A percentile compares a stretch with the other conserved stretches of the same genome.
Conservation (phyloP, 805 yeast species). For the Yarrowia sp. region DNA sequence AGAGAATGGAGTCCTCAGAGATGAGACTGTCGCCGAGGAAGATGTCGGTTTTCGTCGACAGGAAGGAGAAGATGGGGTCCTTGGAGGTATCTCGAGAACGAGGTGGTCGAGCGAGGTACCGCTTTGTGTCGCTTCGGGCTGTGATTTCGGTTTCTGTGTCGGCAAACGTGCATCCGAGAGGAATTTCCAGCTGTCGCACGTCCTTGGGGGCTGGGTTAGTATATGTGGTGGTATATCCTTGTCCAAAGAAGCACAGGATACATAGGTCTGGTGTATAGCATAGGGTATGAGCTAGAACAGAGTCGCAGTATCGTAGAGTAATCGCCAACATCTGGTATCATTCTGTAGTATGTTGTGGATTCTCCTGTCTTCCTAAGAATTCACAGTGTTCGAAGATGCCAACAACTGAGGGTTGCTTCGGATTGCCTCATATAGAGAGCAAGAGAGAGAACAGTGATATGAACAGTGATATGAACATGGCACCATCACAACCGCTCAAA, state of each 20-base stretch:
- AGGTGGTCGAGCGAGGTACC: slow-evolving; percentile 25
- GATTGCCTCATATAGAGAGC: no score
- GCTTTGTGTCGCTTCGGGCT: slow-evolving; percentile 27
- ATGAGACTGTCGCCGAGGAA: slow-evolving; percentile 28
- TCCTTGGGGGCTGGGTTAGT: slow-evolving; percentile 32
- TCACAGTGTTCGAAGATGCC: no score
- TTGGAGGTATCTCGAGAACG: slow-evolving; percentile 14
- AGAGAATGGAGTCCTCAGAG: slow-evolving; percentile 27
- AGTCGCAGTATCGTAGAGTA: no score
- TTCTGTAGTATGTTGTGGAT: no score
- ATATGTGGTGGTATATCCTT: no score
- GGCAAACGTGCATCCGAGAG: slow-evolving; percentile 36
- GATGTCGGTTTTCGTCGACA: neutral
- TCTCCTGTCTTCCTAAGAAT: no score
- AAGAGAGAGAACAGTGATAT: no score
- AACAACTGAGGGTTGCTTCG: no score
- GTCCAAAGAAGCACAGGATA: no score
- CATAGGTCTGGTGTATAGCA: neutral
- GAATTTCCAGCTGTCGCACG: slow-evolving; percentile 29
- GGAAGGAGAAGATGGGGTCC: slow-evolving; percentile 11
- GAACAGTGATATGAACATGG: no score
- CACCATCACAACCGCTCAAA: no score
- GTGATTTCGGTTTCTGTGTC: slow-evolving; percentile 35
- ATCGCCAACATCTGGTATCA: no score
- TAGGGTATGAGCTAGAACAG: neutral